phyloP scores from a whole-genome alignment of 768 basidiomycete genomes.

The Psilocybe tampanensis region DNA sequence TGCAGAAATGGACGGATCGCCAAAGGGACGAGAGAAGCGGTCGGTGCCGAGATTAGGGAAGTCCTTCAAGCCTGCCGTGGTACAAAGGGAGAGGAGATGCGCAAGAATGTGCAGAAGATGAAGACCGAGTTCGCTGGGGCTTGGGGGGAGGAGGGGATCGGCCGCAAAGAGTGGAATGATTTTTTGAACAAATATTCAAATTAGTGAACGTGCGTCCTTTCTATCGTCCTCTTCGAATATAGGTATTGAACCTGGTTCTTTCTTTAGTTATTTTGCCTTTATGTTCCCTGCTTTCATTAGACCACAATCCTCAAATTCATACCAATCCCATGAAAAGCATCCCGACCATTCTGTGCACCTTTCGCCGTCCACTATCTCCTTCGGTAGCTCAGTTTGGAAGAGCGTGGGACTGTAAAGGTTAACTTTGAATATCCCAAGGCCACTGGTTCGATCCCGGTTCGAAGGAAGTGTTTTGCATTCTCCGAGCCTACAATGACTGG shows the following conservation, averaged over 20 bases:
- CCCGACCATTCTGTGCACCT: too few species aligned
- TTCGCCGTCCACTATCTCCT: not conserved
- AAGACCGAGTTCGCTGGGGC: not conserved
- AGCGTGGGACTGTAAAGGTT: conserved; percentile 13
- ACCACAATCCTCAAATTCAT: too few species aligned
- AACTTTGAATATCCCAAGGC: conserved; percentile 6
- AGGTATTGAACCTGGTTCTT: too few species aligned
- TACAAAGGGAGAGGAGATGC: conserved; percentile 1
- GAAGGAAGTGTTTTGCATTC: conserved; percentile 3
- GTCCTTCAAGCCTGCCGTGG: conserved; percentile 5
- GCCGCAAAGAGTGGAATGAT: not conserved
- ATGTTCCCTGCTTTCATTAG: too few species aligned
- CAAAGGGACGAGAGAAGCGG: conserved; percentile 8
- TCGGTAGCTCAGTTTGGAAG: conserved; percentile 15
- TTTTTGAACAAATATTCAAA: not conserved
- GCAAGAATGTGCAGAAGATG: conserved; percentile 3
- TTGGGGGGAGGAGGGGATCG: not conserved
- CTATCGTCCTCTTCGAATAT: too few species aligned
- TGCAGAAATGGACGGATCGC: conserved; percentile 2
- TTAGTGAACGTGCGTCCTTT: not conserved
- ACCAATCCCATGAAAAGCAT: too few species aligned
- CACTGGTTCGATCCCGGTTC: conserved; percentile 12
- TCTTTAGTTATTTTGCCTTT: too few species aligned
- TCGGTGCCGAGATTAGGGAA: conserved; percentile 2
- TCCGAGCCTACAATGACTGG: not conserved